Evolutionary conservation across 495 filamentous ascomycete genomes (phyloP).

Genomic region (Niebla homalea): DNA sequence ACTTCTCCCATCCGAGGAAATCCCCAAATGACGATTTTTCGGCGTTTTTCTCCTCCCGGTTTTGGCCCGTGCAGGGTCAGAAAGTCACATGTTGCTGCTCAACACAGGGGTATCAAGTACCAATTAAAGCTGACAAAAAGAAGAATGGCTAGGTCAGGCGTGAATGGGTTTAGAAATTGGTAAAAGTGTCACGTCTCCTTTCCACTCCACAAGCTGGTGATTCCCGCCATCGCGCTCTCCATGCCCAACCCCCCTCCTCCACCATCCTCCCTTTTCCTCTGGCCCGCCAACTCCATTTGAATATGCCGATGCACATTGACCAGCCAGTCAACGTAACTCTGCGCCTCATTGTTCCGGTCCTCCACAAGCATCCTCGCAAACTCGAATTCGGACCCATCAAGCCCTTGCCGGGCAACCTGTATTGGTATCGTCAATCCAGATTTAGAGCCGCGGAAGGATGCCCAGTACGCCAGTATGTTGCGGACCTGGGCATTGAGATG

Average conservation of each 20-base stretch:
- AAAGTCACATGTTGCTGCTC: no score
- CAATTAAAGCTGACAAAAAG: no score
- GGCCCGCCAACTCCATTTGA: slow-evolving; percentile 72
- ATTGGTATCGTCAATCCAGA: slow-evolving; percentile 49
- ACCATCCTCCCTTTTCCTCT: slow-evolving; percentile 60
- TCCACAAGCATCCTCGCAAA: slow-evolving; percentile 85
- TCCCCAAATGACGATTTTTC: no score
- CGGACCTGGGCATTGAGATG: slow-evolving; percentile 91
- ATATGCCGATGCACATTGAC: slow-evolving; percentile 89
- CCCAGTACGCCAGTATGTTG: slow-evolving; percentile 81
- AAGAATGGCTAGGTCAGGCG: no score
- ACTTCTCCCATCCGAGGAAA: no score
- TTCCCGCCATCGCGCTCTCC: slow-evolving; percentile 41
- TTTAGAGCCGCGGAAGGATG: slow-evolving; percentile 69
- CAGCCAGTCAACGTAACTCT: slow-evolving; percentile 97
- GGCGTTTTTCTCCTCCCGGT: no score
- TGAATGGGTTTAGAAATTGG: no score
- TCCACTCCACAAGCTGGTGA: slow-evolving; percentile 29
- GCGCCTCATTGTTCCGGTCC: slow-evolving; percentile 93
- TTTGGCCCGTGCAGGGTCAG: no score
- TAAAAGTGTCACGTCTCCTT: not conserved
- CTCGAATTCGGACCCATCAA: slow-evolving; percentile 93
- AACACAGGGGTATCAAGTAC: no score
- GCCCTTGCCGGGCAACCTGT: slow-evolving; percentile 81
- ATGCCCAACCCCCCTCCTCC: slow-evolving; percentile 26